phyloP scores from a whole-genome alignment of 306 rosid species.

The Dryas octopetala region DNA sequence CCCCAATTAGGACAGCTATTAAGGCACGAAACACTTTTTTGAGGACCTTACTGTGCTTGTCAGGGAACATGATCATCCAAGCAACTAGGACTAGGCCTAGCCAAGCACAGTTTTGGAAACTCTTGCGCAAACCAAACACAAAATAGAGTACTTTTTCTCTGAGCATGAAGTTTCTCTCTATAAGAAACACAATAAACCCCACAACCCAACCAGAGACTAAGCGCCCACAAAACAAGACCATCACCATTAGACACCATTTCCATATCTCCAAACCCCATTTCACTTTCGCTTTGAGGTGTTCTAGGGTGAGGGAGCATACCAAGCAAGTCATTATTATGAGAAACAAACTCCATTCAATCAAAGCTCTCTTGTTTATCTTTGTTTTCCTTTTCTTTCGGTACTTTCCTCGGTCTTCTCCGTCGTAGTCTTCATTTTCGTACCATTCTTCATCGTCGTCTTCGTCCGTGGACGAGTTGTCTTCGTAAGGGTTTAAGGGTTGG shows the following conservation, averaged over 20 bases:
- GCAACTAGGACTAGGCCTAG: conserved; percentile 40
- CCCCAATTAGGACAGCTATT: conserved; percentile 40
- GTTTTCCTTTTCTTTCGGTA: conserved; percentile 14
- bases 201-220: conserved; percentile 49
- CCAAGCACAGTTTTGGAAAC: conserved; percentile 57
- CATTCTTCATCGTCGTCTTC: conserved; percentile 31
- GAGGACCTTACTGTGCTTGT: conserved; percentile 33
- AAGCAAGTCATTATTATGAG: conserved; percentile 42
- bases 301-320: conserved; percentile 35
- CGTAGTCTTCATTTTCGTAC: conserved; percentile 18
- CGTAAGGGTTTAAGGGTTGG: conserved; percentile 4
- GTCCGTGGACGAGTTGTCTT: conserved; percentile 23
- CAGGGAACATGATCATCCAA: conserved; percentile 50
- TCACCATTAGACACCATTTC: conserved; percentile 53
- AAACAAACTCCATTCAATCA: conserved; percentile 45
- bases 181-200: conserved; percentile 35
- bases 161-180: conserved; percentile 55
- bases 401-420: conserved; percentile 11
- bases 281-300: conserved; percentile 18
- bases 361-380: conserved; percentile 39
- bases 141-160: conserved; percentile 44
- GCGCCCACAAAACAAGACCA: conserved; percentile 55
- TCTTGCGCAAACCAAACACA: conserved; percentile 46
- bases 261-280: conserved; percentile 39
- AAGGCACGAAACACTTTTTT: conserved; percentile 39